These are phyloP conservation scores for Barbarea vulgaris DNA, from an alignment of 345 rosid species.

Conservation along the genomic window DNA sequence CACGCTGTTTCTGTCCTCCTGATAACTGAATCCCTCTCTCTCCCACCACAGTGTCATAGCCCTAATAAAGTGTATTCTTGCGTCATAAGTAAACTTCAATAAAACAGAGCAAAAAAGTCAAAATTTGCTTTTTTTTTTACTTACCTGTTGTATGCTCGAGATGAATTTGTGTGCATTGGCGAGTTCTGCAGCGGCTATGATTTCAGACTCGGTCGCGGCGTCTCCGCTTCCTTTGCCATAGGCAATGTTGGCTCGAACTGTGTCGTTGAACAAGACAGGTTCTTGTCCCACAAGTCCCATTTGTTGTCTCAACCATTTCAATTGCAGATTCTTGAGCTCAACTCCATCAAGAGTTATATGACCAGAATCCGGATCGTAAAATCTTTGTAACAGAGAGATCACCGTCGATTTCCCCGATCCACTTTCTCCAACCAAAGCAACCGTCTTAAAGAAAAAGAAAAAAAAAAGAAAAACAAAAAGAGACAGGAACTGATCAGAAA, in stretches of 20 bases:
- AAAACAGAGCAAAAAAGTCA: background rate
- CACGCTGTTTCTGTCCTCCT: conserved; percentile 79
- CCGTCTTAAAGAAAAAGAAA: conserved; percentile 47
- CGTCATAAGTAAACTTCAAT: background rate
- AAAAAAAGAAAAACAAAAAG: background rate
- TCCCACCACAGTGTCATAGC: conserved; percentile 70
- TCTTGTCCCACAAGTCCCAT: conserved; percentile 83
- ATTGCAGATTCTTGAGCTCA: conserved; percentile 54
- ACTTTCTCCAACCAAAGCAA: conserved; percentile 82
- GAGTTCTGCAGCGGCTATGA: conserved; percentile 60
- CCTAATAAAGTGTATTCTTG: conserved; percentile 42
- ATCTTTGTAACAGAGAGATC: conserved; percentile 63
- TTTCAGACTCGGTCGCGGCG: conserved; percentile 56
- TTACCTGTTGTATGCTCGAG: conserved; percentile 54
- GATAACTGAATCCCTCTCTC: conserved; percentile 74
- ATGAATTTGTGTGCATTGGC: conserved; percentile 78
- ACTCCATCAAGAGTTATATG: conserved; percentile 63
- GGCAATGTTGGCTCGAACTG: conserved; percentile 67
- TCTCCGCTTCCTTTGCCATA: conserved; percentile 65
- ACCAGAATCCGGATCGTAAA: conserved; percentile 68
- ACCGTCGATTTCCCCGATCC: conserved; percentile 81
- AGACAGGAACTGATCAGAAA: background rate
- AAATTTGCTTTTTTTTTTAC: background rate
- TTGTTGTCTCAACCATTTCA: conserved; percentile 73
- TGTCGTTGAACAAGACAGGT: conserved; percentile 63